Percentiles rank a stretch among this genome's conserved stretches.
These are phyloP conservation scores for Phytophthora citrophthora DNA, from an alignment of 352 stramenopile species.

Conservation along the genomic window DNA sequence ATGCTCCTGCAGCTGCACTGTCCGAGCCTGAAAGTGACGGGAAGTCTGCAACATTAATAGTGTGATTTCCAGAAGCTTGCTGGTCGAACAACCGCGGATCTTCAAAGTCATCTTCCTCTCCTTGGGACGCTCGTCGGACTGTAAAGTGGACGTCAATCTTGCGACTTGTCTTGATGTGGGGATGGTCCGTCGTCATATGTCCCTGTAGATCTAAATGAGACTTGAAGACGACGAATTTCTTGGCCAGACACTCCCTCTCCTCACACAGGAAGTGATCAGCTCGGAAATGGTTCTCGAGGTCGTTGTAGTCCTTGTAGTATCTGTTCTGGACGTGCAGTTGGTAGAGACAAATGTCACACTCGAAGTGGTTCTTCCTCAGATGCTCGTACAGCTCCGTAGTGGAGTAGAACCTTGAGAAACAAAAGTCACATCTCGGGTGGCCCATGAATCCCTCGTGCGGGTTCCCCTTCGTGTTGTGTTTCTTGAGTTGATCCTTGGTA, in stretches of 20 bases:
- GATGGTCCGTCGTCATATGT: slow-evolving; percentile 84
- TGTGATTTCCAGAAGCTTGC: slow-evolving; percentile 31
- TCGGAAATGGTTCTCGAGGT: slow-evolving; percentile 92
- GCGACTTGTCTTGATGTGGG: slow-evolving; percentile 82
- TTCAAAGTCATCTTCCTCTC: slow-evolving; percentile 57
- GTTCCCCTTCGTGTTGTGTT: slow-evolving; percentile 75
- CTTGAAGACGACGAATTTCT: slow-evolving; percentile 93
- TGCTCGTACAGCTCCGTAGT: slow-evolving; percentile 90
- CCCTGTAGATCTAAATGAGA: slow-evolving; percentile 86
- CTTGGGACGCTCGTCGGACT: slow-evolving; percentile 59
- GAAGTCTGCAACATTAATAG: slow-evolving; percentile 89
- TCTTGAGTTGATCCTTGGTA: slow-evolving; percentile 79
- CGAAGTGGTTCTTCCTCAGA: slow-evolving; percentile 92
- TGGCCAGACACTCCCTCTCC: slow-evolving; percentile 75
- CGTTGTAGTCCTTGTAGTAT: slow-evolving; percentile 93
- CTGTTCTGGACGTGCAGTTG: slow-evolving; percentile 81
- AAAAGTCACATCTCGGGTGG: slow-evolving; percentile 91
- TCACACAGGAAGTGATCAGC: slow-evolving; percentile 90
- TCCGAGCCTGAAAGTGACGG: slow-evolving; percentile 66
- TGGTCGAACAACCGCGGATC: slow-evolving; percentile 56
- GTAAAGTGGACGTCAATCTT: slow-evolving; percentile 91
- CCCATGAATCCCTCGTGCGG: slow-evolving; percentile 81
- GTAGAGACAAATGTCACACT: slow-evolving; percentile 91
- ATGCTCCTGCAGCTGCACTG: slow-evolving; percentile 32
- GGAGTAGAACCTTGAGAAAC: slow-evolving; percentile 87